Conservation (phyloP, 2,329 filamentous ascomycete species). For the Neonectria magnoliae region DNA sequence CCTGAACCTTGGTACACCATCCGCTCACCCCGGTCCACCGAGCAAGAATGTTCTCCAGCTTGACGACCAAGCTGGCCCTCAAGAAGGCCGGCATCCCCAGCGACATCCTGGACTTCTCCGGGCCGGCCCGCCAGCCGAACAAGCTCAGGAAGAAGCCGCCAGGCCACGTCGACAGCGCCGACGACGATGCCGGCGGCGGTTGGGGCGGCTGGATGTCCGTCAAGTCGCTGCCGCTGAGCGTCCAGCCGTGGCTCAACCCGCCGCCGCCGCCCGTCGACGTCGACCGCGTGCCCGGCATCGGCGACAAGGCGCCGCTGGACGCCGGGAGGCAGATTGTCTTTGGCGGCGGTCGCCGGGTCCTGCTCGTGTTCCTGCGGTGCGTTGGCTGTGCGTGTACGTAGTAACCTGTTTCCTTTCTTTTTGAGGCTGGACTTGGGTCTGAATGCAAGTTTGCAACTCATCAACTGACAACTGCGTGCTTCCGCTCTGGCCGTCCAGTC, state of each 20-base stretch:
- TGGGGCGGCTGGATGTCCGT: constrained; percentile 61
- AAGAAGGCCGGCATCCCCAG: constrained; percentile 65
- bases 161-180: constrained; percentile 43
- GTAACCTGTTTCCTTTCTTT: constrained; percentile 6
- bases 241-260: constrained; percentile 64
- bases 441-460: neutral
- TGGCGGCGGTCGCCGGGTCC: constrained; percentile 54
- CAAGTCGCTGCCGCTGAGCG: constrained; percentile 61
- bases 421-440: neutral
- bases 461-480: neutral
- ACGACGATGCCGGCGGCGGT: constrained; percentile 35
- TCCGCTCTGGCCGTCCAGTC: constrained; percentile 47
- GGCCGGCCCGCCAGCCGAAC: constrained; percentile 44
- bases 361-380: constrained; percentile 64
- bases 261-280: constrained; percentile 61
- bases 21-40: neutral
- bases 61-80: constrained; percentile 68
- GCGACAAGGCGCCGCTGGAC: constrained; percentile 60
- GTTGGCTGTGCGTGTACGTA: constrained; percentile 65
- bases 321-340: constrained; percentile 55
- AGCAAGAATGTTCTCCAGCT: constrained; percentile 64
- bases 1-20: neutral
- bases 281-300: constrained; percentile 56
- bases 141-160: constrained; percentile 47
- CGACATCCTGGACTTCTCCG: constrained; percentile 56